These are phyloP conservation scores for Starmerella geochares DNA, from an alignment of 805 yeast genomes.

Conservation along the genomic window DNA sequence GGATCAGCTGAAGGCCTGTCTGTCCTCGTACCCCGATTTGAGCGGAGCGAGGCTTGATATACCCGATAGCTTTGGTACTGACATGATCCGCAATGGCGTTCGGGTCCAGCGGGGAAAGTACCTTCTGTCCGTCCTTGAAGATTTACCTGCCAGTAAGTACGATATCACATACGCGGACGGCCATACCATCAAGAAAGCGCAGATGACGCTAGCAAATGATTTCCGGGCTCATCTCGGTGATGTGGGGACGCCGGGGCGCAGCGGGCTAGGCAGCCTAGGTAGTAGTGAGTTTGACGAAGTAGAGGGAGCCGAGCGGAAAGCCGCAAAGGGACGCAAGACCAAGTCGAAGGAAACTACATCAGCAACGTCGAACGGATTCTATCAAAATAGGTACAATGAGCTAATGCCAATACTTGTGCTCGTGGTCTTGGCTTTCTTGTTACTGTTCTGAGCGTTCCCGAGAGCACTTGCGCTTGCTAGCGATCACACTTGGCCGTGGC, in stretches of 20 bases:
- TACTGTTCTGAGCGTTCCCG: too few relatives aligned
- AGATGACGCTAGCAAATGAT: slow-evolving; percentile 11
- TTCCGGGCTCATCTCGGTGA: slow-evolving; percentile 11
- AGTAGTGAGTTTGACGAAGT: too few relatives aligned
- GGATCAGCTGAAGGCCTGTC: slow-evolving; percentile 4
- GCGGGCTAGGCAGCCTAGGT: not conserved
- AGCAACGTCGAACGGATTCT: not conserved
- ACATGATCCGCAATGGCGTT: slow-evolving; percentile 31
- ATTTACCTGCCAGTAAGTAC: slow-evolving; percentile 20
- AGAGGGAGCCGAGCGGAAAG: too few relatives aligned
- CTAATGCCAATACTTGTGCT: too few relatives aligned
- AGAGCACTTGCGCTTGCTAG: too few relatives aligned
- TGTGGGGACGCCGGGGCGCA: too few relatives aligned
- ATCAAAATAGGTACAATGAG: too few relatives aligned
- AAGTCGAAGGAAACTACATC: not conserved
- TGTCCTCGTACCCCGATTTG: slow-evolving; percentile 18
- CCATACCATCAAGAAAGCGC: slow-evolving; percentile 15
- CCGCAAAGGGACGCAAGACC: not conserved
- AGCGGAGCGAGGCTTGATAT: slow-evolving; percentile 23
- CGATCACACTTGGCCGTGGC: too few relatives aligned
- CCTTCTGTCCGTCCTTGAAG: slow-evolving; percentile 16
- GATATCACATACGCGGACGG: slow-evolving; percentile 26
- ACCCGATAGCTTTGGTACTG: slow-evolving; percentile 31
- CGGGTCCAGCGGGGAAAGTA: slow-evolving; percentile 26
- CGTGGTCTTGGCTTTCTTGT: too few relatives aligned